Percentiles rank a stretch among this genome's conserved stretches.
These are phyloP conservation scores for Pistacia atlantica DNA, from an alignment of 345 rosid species.

Conservation along the genomic window DNA sequence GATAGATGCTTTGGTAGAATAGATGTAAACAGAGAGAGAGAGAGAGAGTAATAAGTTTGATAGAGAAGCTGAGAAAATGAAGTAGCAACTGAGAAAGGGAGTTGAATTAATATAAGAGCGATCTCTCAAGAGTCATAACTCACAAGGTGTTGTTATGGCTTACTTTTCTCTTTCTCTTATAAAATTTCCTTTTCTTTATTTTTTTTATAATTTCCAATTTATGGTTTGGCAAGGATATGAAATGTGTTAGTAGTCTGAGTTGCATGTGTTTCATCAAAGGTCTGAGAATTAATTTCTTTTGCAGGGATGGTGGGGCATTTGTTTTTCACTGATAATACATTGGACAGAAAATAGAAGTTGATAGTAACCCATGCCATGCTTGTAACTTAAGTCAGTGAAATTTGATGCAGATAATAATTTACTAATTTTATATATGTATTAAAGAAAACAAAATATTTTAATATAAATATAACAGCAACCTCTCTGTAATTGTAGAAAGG, in stretches of 20 bases:
- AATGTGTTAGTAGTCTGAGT: conserved; percentile 26
- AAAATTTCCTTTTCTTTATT: background rate
- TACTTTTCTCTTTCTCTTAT: background rate
- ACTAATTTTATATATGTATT: too few species aligned
- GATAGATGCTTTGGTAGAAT: conserved; percentile 19
- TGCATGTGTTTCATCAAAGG: conserved; percentile 41
- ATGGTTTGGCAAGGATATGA: conserved; percentile 10
- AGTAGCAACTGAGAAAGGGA: conserved; percentile 39
- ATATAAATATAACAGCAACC: background rate
- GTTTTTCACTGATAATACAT: background rate
- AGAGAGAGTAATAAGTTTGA: conserved; percentile 17
- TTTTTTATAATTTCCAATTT: background rate
- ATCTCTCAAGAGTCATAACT: conserved; percentile 14
- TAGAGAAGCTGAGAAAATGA: conserved; percentile 44
- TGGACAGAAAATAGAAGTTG: conserved; percentile 5
- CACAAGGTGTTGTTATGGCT: background rate
- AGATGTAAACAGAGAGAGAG: conserved; percentile 4
- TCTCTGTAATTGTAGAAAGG: background rate
- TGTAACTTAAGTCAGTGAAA: conserved; percentile 30
- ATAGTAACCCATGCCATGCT: conserved; percentile 34
- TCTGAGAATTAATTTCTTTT: conserved; percentile 41
- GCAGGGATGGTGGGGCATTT: conserved; percentile 39
- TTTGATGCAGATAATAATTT: background rate
- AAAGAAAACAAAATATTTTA: too few species aligned
- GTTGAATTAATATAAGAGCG: conserved; percentile 52